Conservation (phyloP, 139 green algal genomes). For the Chlorella sp. region DNA sequence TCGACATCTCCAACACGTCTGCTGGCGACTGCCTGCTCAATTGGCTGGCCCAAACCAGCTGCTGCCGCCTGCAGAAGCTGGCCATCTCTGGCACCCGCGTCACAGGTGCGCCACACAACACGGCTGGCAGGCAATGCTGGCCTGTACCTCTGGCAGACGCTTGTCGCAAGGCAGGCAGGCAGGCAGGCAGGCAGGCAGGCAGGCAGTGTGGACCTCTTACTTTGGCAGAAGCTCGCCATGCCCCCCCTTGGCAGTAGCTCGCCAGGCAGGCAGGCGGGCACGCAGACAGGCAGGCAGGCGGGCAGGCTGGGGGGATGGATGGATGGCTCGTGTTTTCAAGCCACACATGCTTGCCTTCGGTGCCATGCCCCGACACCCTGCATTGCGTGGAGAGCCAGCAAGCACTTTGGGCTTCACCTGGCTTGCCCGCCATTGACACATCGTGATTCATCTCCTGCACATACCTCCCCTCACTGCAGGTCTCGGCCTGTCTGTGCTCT, state of each 20-base stretch:
- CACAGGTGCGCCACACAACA: neutral
- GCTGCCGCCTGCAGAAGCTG: constrained; percentile 25
- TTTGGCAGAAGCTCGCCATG: no score
- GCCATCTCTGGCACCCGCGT: neutral
- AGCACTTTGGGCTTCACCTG: neutral
- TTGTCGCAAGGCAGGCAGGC: no score
- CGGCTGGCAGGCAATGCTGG: neutral
- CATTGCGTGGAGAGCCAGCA: neutral
- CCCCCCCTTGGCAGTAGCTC: no score
- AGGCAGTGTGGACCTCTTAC: no score
- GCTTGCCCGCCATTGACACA: neutral
- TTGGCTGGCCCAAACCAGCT: constrained; percentile 27
- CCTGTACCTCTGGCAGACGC: neutral
- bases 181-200: no score
- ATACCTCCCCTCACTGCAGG: neutral
- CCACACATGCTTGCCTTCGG: no score
- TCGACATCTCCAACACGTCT: constrained; percentile 15
- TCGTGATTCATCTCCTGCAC: neutral
- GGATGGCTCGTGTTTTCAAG: no score
- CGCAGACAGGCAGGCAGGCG: no score
- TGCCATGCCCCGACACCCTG: no score
- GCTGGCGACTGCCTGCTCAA: constrained; percentile 15
- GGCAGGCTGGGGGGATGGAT: no score
- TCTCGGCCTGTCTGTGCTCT: neutral
- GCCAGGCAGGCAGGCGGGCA: no score